phyloP scores from a whole-genome alignment of 768 basidiomycete species.

The Dictyophora rubrovolvata region DNA sequence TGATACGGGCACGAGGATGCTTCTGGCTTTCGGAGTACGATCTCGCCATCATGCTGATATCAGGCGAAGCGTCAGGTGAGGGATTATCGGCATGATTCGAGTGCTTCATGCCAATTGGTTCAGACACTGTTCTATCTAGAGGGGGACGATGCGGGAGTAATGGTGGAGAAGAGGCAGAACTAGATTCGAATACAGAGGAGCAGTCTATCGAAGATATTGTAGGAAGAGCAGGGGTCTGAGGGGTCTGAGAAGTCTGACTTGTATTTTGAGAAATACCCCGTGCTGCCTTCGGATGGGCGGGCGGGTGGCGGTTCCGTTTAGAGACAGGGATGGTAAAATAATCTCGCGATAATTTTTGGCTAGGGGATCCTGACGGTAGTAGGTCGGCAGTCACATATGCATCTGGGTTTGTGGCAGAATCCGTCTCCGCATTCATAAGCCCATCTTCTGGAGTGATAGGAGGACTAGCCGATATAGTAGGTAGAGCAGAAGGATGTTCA shows the following conservation, averaged over 20 bases:
- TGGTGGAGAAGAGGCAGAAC: conserved; percentile 16
- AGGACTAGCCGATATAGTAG: conserved; percentile 3
- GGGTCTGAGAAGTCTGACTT: neutral
- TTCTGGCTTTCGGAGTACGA: neutral
- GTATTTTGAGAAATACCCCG: neutral
- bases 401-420: neutral
- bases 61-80: neutral
- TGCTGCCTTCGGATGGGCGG: neutral
- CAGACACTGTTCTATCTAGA: conserved; percentile 7
- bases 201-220: neutral
- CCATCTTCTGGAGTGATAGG: neutral
- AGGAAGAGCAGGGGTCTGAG: neutral
- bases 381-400: neutral
- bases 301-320: neutral
- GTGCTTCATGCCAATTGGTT: conserved; percentile 1
- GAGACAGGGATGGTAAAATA: conserved; percentile 1
- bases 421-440: neutral
- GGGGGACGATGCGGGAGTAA: conserved; percentile 9
- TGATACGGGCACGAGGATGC: neutral
- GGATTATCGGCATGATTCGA: neutral
- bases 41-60: neutral
- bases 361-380: neutral
- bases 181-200: conserved; percentile 3
- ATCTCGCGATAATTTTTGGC: neutral
- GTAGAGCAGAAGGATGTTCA: neutral